Conservation (phyloP, 2,329 filamentous ascomycete species). For the Sporothrix pseudoabietina region DNA sequence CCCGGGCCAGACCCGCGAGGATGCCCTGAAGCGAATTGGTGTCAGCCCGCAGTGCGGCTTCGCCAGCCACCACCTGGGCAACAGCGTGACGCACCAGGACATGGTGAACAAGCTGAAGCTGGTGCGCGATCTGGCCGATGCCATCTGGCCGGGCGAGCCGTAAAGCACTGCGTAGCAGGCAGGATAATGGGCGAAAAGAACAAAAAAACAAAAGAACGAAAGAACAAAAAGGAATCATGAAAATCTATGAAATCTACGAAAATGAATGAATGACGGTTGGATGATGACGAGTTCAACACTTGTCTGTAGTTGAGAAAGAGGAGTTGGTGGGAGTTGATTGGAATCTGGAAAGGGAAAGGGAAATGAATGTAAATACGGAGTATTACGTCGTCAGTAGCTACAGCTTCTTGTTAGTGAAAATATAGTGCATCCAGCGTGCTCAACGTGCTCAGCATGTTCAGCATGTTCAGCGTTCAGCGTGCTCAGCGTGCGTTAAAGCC, state of each 20-base stretch:
- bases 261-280: neutral
- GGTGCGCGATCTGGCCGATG: slow-evolving; percentile 66
- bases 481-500: neutral
- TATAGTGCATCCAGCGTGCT: neutral
- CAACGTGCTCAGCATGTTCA: neutral
- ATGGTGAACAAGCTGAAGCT: slow-evolving; percentile 72
- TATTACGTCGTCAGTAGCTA: neutral
- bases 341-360: neutral
- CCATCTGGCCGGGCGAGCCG: slow-evolving; percentile 57
- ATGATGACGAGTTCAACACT: slow-evolving; percentile 15
- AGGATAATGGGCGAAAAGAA: neutral
- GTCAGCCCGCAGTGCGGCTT: slow-evolving; percentile 72
- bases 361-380: neutral
- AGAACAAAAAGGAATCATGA: neutral
- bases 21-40: slow-evolving; percentile 65
- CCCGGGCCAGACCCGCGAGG: slow-evolving; percentile 57
- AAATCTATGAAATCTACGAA: neutral
- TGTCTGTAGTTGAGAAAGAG: neutral
- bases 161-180: slow-evolving; percentile 8
- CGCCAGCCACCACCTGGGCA: slow-evolving; percentile 69
- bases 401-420: neutral
- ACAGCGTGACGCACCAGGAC: slow-evolving; percentile 65
- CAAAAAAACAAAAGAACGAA: too few relatives aligned
- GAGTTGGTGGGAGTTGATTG: neutral
- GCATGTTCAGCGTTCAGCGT: neutral